These are phyloP conservation scores for Sarocladium oryzae DNA, from an alignment of 2,329 filamentous ascomycete genomes.

Conservation along the genomic window DNA sequence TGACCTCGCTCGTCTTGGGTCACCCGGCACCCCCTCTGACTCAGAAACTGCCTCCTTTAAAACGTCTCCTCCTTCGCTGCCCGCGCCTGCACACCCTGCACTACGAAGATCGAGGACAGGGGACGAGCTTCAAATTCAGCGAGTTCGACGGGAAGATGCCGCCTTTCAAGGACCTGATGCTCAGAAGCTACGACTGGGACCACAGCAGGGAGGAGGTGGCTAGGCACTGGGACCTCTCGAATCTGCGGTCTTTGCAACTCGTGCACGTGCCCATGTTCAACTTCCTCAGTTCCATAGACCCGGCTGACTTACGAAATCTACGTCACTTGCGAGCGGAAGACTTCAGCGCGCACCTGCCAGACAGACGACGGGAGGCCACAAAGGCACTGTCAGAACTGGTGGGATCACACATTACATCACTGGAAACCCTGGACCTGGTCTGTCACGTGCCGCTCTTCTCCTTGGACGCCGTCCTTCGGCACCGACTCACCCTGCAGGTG, in stretches of 20 bases:
- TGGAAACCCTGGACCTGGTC: slow-evolving; percentile 32
- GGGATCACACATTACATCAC: slow-evolving; percentile 28
- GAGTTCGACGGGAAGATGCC: slow-evolving; percentile 33
- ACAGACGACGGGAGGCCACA: slow-evolving; percentile 33
- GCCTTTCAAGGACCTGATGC: slow-evolving; percentile 30
- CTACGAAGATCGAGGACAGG: slow-evolving; percentile 38
- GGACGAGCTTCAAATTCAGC: slow-evolving; percentile 35
- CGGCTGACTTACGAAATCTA: slow-evolving; percentile 29
- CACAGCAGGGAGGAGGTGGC: slow-evolving; percentile 31
- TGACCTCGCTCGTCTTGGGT: slow-evolving; percentile 34
- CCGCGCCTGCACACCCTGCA: slow-evolving; percentile 30
- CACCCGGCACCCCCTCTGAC: slow-evolving; percentile 34
- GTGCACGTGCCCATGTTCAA: slow-evolving; percentile 36
- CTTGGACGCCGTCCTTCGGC: slow-evolving; percentile 31
- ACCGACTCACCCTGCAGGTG: slow-evolving; percentile 29
- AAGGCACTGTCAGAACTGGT: slow-evolving; percentile 31
- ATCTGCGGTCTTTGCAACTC: slow-evolving; percentile 33
- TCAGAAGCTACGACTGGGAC: slow-evolving; percentile 44
- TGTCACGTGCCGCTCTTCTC: slow-evolving; percentile 35
- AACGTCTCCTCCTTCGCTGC: slow-evolving; percentile 32
- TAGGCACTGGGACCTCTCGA: slow-evolving; percentile 40
- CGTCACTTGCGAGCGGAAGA: slow-evolving; percentile 37
- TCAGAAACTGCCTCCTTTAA: slow-evolving; percentile 33
- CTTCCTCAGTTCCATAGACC: slow-evolving; percentile 36
- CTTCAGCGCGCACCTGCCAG: slow-evolving; percentile 32